Evolutionary conservation across 768 basidiomycete species (phyloP), one percentile per base, ranked within the genome.

Genomic region (Atractiella rhizophila): DNA sequence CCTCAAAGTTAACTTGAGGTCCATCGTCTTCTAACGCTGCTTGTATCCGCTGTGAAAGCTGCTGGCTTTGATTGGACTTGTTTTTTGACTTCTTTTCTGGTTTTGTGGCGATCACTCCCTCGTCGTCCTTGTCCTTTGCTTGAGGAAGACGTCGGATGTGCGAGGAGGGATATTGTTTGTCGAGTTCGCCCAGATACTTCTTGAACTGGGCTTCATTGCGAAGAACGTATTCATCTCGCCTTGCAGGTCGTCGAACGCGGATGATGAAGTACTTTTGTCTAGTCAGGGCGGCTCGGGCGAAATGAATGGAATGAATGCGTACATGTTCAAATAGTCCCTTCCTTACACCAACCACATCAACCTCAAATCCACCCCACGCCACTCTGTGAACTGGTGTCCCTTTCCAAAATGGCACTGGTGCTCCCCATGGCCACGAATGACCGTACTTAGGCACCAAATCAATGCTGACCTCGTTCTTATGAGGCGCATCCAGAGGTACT

Each of bases 331-430:
- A 39, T 13, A 48, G 19, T 1, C 21, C 30, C 19, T 24, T 44
- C 11, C 47, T 26, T 2, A 44, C 43, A 7, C 43, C 47, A 21
- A 48, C 43, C 1, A 48, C 20, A 19, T 48, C 47, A 1, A 30
- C 43, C 32, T 44, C 47, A 30, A 48, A 48, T 3, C 47, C 47
- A n/a, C 47, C 47, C 43, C 43, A 48, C 20, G 26, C 24, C 24
- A 48, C 25, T 26, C 23, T n/a, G 20, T 44, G 36, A n/a, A 38
- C 41, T 10, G 40, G 39, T 2, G 32, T 40, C 4, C 35, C 43
- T 0, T 26, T 25, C 8, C 36, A 16, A 34, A 48, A 48, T 1
- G 25, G 29, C n/a, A 48, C 43, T 0, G 24, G 19, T 2, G 26
- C 42, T 18, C 39, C 35, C n/a, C n/a, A 44, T 19, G 46, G 46